Evolutionary conservation across 352 stramenopile species (phyloP).

Genomic region (Phytopythium mirpurense): DNA sequence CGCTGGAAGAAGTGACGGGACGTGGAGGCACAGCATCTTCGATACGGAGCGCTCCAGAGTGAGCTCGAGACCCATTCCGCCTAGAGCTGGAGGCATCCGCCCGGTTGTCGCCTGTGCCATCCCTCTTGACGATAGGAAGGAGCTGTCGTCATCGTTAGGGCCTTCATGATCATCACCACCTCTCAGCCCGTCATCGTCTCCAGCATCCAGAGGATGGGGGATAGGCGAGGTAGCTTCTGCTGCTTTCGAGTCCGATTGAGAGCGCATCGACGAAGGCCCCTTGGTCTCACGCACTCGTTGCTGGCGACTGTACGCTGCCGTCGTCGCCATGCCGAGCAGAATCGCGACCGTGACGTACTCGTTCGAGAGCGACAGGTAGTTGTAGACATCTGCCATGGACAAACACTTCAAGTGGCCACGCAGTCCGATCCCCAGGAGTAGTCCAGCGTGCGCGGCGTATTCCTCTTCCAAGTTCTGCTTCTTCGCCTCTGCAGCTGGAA

Average conservation of each 20-base stretch:
- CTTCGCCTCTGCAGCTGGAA: slow-evolving; percentile 11
- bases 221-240: not conserved
- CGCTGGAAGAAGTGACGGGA: slow-evolving; percentile 93
- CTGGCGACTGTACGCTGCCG: slow-evolving; percentile 85
- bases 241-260: not conserved
- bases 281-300: slow-evolving; percentile 17
- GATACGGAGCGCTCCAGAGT: slow-evolving; percentile 87
- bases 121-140: slow-evolving; percentile 1
- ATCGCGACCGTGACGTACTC: slow-evolving; percentile 96
- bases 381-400: slow-evolving; percentile 97
- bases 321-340: slow-evolving; percentile 95
- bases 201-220: not conserved
- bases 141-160: not conserved
- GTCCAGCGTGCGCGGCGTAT: slow-evolving; percentile 90
- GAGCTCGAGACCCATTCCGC: slow-evolving; percentile 46
- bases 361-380: slow-evolving; percentile 96
- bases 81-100: slow-evolving; percentile 23
- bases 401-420: slow-evolving; percentile 93
- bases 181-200: not conserved
- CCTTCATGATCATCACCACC: not conserved
- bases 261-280: not conserved
- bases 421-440: slow-evolving; percentile 94
- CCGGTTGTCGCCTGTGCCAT: slow-evolving; percentile 6
- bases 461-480: slow-evolving; percentile 64
- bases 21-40: slow-evolving; percentile 98